Conservation (phyloP, 2,329 filamentous ascomycete genomes). For the Apiospora phragmitis region DNA sequence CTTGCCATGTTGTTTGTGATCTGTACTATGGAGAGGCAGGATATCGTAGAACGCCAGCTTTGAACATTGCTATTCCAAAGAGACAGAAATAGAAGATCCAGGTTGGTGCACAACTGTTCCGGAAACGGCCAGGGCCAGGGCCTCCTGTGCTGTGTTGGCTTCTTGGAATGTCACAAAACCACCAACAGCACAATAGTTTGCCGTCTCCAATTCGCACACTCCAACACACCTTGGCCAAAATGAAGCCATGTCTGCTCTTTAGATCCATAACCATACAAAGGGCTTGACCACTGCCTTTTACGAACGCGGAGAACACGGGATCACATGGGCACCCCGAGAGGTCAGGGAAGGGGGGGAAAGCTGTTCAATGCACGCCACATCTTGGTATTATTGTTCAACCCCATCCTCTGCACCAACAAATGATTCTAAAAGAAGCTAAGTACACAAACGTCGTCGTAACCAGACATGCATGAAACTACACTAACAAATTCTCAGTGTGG, state of each 20-base stretch:
- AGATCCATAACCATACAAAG: neutral
- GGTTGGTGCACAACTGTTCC: neutral
- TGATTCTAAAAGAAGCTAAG: neutral
- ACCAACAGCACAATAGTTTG: neutral
- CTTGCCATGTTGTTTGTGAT: neutral
- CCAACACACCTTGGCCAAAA: neutral
- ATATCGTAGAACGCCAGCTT: too few relatives aligned
- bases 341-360: too few relatives aligned
- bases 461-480: constrained; percentile 1
- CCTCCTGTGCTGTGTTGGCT: neutral
- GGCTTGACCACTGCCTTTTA: too few relatives aligned
- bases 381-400: neutral
- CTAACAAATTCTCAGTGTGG: neutral
- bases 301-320: neutral
- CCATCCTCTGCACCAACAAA: neutral
- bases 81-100: neutral
- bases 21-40: neutral
- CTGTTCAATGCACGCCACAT: neutral
- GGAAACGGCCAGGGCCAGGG: neutral
- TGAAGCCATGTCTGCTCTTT: neutral
- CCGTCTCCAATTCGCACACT: neutral
- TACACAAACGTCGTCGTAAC: constrained; percentile 5
- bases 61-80: neutral
- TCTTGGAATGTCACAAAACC: neutral
- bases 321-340: neutral